phyloP scores from a whole-genome alignment of 2,329 filamentous ascomycete species.

The Xylogone sp. region DNA sequence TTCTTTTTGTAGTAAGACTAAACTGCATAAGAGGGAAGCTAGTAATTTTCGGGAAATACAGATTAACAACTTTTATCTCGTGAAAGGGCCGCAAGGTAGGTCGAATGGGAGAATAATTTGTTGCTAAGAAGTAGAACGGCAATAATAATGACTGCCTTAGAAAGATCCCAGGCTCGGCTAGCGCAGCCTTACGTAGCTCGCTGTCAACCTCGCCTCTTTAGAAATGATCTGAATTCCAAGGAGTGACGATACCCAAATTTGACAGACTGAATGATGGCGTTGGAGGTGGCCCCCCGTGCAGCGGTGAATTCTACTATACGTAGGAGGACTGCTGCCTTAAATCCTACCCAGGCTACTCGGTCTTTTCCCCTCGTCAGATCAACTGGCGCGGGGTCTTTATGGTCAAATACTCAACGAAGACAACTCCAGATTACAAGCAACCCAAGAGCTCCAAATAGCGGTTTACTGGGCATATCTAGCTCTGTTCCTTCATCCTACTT shows the following conservation, averaged over 20 bases:
- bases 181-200: background rate
- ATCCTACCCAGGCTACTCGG: conserved; percentile 11
- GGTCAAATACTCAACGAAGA: conserved; percentile 16
- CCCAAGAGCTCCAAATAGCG: conserved; percentile 20
- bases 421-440: conserved; percentile 21
- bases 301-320: conserved; percentile 17
- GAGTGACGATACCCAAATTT: background rate
- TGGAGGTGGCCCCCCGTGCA: conserved; percentile 19
- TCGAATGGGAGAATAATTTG: background rate
- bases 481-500: conserved; percentile 71
- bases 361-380: conserved; percentile 15
- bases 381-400: conserved; percentile 4
- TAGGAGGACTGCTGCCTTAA: conserved; percentile 12
- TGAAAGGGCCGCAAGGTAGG: background rate
- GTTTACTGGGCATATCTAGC: conserved; percentile 25
- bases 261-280: conserved; percentile 11
- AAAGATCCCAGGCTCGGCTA: background rate
- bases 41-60: too few relatives aligned
- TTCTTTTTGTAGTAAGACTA: too few relatives aligned
- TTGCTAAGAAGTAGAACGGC: background rate
- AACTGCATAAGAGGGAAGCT: too few relatives aligned
- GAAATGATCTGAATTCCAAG: background rate
- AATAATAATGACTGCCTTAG: background rate
- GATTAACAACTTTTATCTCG: too few relatives aligned
- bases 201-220: background rate